Conservation (phyloP, 768 basidiomycete species). For the Porpolomopsis calyptriformis region DNA sequence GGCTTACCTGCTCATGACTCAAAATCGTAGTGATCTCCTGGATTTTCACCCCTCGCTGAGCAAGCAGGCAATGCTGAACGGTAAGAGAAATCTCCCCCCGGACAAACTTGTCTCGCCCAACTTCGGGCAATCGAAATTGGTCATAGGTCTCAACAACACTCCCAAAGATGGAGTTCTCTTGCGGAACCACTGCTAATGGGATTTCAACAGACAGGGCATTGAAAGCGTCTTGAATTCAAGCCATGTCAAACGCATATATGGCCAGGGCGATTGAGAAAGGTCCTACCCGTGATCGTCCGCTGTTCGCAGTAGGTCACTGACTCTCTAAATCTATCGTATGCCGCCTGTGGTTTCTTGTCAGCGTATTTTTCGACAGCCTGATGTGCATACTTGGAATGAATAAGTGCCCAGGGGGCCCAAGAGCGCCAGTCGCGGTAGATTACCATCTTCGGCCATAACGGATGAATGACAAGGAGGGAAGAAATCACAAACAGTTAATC, state of each 20-base stretch:
- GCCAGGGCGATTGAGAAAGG: neutral
- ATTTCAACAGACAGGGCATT: slow-evolving; percentile 33
- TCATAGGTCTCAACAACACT: slow-evolving; percentile 69
- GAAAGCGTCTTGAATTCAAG: slow-evolving; percentile 42
- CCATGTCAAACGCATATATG: neutral
- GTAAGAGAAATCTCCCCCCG: slow-evolving; percentile 48
- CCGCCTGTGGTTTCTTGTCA: slow-evolving; percentile 26
- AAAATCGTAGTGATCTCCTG: slow-evolving; percentile 47
- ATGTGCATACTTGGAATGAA: slow-evolving; percentile 39
- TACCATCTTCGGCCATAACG: neutral
- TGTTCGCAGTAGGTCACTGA: slow-evolving; percentile 33
- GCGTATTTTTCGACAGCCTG: slow-evolving; percentile 1
- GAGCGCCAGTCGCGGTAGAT: slow-evolving; percentile 26
- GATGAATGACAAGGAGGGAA: neutral
- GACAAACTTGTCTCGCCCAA: slow-evolving; percentile 31
- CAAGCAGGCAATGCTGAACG: slow-evolving; percentile 62
- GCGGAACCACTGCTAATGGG: slow-evolving; percentile 58
- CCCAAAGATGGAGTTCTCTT: slow-evolving; percentile 73
- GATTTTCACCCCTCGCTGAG: slow-evolving; percentile 45
- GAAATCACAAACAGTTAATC: neutral
- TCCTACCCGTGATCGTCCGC: slow-evolving; percentile 31
- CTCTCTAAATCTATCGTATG: slow-evolving; percentile 34
- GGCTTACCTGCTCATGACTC: slow-evolving; percentile 70
- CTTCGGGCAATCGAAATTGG: slow-evolving; percentile 36
- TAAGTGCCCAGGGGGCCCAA: slow-evolving; percentile 51